Evolutionary conservation across 2,329 filamentous ascomycete species (phyloP), one percentile per base, ranked within the genome.

Genomic region (Ophiostoma ulmi): DNA sequence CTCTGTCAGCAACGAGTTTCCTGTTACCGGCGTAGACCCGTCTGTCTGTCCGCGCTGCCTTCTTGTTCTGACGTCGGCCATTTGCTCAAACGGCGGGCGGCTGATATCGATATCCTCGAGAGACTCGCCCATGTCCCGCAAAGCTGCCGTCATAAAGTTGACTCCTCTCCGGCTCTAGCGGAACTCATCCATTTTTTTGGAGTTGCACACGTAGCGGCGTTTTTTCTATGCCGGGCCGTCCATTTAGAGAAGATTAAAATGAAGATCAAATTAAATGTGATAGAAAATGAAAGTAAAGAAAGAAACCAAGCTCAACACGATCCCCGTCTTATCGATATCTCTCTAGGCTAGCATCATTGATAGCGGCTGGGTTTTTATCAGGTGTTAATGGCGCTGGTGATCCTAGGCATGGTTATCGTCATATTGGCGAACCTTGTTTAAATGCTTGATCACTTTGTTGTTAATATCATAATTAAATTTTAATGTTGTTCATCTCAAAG

Each of bases 151-250:
- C n/a, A 58, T n/a, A 26, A 58, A 58, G 52, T 58, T 26, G 52
- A 58, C 52, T 0, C 52, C 52, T 4, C 52, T 7, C n/a, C 26
- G 13, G 10, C 79, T 80, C 80, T 80, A 82, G 67, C 80, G 77
- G 17, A 81, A 78, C 70, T 82, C 80, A 5, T 80, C 80, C 13
- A 81, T n/a, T 75, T 68, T 78, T 78, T 22, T 78, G 11, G 52
- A 58, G 52, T 13, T 58, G n/a, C 52, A n/a, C n/a, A 58, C 52
- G 22, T 26, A 26, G n/a, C 52, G n/a, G n/a, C 52, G 52, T 26
- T 58, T 58, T n/a, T 58, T 58, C n/a, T 26, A n/a, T 26, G 8
- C 13, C 8, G 22, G 52, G n/a, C 6, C 52, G 22, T 58, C 52
- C 52, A 31, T 31, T 11, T 20, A 7, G 17, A n/a, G 0, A 58